Base-by-base conservation (phyloP, 495 filamentous ascomycete species). In the Penicillium malachiteum region DNA sequence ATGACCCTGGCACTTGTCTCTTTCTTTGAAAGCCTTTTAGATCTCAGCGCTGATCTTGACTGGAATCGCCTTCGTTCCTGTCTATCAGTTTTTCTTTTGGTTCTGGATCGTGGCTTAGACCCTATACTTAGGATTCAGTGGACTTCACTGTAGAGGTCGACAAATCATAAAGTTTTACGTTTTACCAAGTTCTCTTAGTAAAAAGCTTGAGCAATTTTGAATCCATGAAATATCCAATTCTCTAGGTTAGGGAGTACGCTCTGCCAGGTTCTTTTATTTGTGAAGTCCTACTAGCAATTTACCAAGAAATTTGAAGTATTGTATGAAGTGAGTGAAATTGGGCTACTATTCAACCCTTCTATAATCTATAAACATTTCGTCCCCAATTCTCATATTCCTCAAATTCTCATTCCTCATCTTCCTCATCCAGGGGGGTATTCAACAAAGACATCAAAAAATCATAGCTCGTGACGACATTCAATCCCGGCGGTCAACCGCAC, bases 401-500 rank as follows among this genome's bases (percentile, higher is more conserved):
- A 54, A 57, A 38, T 50, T 56, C 56, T 16, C 26, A 33, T 64
- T 39, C 26, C 50, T 55, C 42, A 51, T 51, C 37, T 30, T 49
- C 56, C 57, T 35, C 18, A 55, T 38, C 45, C 18, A 48, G 41
- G 58, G 58, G 65, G 65, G 62, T 63, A 65, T 67, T 65, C 55
- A 57, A 52, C 51, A 58, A 55, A 57, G 33, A 48, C 44, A 53
- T 58, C 54, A 56, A 54, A 54, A 58, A 63, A 57, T 68, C 65
- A 68, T 63, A 59, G 55, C 59, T 68, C 59, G 63, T 68, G 56
- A 65, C 53, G 62, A 65, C 63, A 62, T 63, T 50, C 55, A 52
- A 50, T 50, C 62, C 57, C 39, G 46, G 56, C 59, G 54, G 56
- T 64, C 61, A 62, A 62, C 55, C 58, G 52, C 52, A 14, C 48